phyloP scores from a whole-genome alignment of 2,329 filamentous ascomycete genomes.

The Arthrobotrys sinensis region DNA sequence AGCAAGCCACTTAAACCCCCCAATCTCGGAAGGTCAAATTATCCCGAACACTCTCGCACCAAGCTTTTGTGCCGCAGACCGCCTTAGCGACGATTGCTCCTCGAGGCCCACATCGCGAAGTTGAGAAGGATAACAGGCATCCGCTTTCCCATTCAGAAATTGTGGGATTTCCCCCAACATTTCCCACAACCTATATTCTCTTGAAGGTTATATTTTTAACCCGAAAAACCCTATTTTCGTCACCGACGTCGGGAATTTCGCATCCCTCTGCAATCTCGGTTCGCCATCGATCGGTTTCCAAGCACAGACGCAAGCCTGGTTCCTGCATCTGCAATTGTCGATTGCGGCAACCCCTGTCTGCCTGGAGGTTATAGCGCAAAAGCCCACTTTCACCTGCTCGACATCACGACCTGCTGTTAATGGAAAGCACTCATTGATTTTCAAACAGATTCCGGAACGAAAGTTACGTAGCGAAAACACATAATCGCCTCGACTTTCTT shows the following conservation, averaged over 20 bases:
- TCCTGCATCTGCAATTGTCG: constrained; percentile 54
- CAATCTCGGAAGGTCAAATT: constrained; percentile 62
- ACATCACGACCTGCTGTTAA: constrained; percentile 58
- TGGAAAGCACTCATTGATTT: constrained; percentile 43
- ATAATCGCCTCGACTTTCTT: constrained; percentile 49
- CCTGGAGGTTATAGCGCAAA: constrained; percentile 52
- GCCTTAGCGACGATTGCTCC: constrained; percentile 39
- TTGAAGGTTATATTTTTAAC: constrained; percentile 21
- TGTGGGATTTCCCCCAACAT: constrained; percentile 11
- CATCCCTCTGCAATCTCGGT: constrained; percentile 21
- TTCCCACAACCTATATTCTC: neutral
- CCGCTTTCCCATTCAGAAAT: constrained; percentile 25
- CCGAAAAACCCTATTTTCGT: constrained; percentile 21
- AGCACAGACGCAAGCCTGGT: constrained; percentile 44
- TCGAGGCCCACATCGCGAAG: constrained; percentile 51
- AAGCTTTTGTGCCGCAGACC: constrained; percentile 54
- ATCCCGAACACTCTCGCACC: constrained; percentile 51
- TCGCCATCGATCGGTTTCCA: constrained; percentile 26
- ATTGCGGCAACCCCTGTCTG: constrained; percentile 52
- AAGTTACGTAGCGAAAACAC: constrained; percentile 45
- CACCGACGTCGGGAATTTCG: constrained; percentile 1
- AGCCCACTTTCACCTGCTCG: constrained; percentile 28
- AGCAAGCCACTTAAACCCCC: constrained; percentile 60
- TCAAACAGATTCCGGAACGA: constrained; percentile 52
- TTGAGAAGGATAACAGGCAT: constrained; percentile 26